Percentiles rank a stretch among this genome's conserved stretches.
Conservation (phyloP, 345 rosid genomes). For the Hibiscus tridactylites region DNA sequence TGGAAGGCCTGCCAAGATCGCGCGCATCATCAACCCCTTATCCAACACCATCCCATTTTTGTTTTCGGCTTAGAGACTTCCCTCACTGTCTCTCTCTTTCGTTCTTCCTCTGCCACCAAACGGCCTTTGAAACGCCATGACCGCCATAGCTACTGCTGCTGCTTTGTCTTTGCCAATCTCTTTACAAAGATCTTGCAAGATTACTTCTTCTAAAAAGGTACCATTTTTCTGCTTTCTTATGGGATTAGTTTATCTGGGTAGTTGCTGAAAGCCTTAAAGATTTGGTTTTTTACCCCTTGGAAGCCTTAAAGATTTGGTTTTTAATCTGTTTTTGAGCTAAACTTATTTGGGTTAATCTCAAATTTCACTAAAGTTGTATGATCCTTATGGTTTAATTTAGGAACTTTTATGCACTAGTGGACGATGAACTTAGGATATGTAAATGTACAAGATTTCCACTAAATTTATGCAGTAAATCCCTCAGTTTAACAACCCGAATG, state of each 20-base stretch:
- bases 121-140: constrained; percentile 46
- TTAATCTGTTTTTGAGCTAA: background rate
- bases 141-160: constrained; percentile 60
- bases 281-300: background rate
- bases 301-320: background rate
- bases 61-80: background rate
- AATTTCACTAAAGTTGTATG: background rate
- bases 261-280: background rate
- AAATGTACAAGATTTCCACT: background rate
- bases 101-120: background rate
- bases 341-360: background rate
- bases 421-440: background rate
- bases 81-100: constrained; percentile 1
- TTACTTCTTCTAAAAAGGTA: constrained; percentile 50
- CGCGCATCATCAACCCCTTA: constrained; percentile 60
- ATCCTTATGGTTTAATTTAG: background rate
- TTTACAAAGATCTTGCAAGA: constrained; percentile 41
- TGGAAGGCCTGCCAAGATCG: constrained; percentile 69
- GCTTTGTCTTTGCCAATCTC: constrained; percentile 71
- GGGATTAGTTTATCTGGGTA: background rate
- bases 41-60: constrained; percentile 36
- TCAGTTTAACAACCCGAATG: background rate
- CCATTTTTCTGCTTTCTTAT: background rate
- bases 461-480: constrained; percentile 2
- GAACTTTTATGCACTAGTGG: background rate